Percentiles rank a stretch among this genome's conserved stretches.
Evolutionary conservation across 2,329 filamentous ascomycete genomes (phyloP).

Genomic region (Paraphaeosphaeria sporulosa): DNA sequence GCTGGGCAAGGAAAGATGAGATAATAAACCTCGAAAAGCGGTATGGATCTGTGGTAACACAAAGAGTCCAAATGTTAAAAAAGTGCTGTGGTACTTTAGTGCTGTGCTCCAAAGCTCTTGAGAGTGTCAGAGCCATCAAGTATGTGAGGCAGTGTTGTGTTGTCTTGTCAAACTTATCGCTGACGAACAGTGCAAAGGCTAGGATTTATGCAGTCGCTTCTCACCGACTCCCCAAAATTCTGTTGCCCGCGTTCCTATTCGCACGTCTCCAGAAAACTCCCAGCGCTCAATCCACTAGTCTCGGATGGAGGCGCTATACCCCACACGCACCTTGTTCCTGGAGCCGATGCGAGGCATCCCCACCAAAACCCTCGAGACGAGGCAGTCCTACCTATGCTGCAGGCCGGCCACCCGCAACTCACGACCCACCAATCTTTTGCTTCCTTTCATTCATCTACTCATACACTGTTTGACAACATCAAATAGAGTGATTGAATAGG

Average conservation of each 20-base stretch:
- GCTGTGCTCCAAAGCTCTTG: too few species aligned
- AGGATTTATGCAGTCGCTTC: too few species aligned
- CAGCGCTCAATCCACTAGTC: not conserved
- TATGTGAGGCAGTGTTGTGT: too few species aligned
- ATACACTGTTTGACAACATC: not conserved
- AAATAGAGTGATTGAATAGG: not conserved
- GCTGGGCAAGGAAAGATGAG: too few species aligned
- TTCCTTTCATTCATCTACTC: not conserved
- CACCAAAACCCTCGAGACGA: slow-evolving; percentile 9
- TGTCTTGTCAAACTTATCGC: too few species aligned
- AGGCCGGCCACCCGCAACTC: not conserved
- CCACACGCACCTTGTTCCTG: not conserved
- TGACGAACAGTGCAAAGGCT: too few species aligned
- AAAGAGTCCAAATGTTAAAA: too few species aligned
- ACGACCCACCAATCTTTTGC: not conserved
- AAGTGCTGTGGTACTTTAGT: too few species aligned
- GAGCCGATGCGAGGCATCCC: slow-evolving; percentile 7
- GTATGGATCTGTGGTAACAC: too few species aligned
- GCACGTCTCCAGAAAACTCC: not conserved
- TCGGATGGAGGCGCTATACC: not conserved
- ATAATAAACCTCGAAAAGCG: too few species aligned
- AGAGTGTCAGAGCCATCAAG: too few species aligned
- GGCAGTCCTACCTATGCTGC: not conserved
- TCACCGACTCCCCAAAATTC: too few species aligned
- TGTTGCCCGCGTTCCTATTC: not conserved